These are phyloP conservation scores for Alternaria sp. DNA, from an alignment of 2,329 filamentous ascomycete genomes.

Conservation along the genomic window DNA sequence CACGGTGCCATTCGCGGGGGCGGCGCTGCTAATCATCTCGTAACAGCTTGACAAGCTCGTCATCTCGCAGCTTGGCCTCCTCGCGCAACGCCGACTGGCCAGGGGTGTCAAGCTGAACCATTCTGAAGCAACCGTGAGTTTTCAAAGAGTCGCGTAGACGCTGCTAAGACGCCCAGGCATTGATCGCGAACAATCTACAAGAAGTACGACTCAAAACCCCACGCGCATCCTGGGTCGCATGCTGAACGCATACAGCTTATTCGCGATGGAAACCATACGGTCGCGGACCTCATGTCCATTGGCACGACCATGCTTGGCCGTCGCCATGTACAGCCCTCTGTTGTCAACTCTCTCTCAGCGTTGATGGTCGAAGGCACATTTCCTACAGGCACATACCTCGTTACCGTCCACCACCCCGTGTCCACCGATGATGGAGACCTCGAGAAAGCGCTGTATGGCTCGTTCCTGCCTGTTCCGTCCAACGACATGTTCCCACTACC, in stretches of 20 bases:
- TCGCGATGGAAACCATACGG: conserved; percentile 91
- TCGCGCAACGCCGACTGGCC: conserved; percentile 88
- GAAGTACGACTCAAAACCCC: conserved; percentile 63
- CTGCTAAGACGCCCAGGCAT: conserved; percentile 63
- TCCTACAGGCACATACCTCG: conserved; percentile 87
- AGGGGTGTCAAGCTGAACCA: conserved; percentile 90
- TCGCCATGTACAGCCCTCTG: conserved; percentile 86
- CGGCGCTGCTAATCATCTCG: conserved; percentile 34
- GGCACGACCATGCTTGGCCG: conserved; percentile 93
- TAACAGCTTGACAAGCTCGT: conserved; percentile 91
- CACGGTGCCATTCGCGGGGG: neutral
- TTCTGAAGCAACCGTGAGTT: conserved; percentile 80
- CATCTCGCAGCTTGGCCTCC: conserved; percentile 85
- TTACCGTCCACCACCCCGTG: conserved; percentile 92
- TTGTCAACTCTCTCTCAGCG: conserved; percentile 79
- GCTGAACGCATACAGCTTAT: conserved; percentile 70
- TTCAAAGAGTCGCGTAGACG: neutral
- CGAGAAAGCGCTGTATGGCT: conserved; percentile 87
- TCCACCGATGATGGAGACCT: conserved; percentile 86
- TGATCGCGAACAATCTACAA: conserved; percentile 89
- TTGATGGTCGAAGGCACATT: conserved; percentile 97
- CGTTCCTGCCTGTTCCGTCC: conserved; percentile 83
- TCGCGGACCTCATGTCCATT: conserved; percentile 91
- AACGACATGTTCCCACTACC: conserved; percentile 72
- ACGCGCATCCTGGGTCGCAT: conserved; percentile 13